Evolutionary conservation across 2,329 filamentous ascomycete species (phyloP).

Genomic region (Coleophoma crateriformis): DNA sequence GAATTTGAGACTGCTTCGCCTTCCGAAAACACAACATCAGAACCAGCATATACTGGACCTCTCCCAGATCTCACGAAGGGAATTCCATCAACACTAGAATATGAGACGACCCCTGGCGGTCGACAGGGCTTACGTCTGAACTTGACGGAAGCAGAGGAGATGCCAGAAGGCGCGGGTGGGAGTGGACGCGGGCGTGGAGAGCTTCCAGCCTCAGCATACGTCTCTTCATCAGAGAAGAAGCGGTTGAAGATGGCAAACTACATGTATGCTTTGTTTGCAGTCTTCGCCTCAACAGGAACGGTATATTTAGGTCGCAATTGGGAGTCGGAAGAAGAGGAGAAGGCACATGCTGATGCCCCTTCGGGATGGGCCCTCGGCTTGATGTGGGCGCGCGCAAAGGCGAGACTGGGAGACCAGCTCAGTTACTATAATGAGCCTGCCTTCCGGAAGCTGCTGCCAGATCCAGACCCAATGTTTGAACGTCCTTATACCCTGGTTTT

Average conservation of each 20-base stretch:
- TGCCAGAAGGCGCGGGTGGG: conserved; percentile 34
- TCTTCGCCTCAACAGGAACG: conserved; percentile 42
- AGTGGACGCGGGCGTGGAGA: conserved; percentile 55
- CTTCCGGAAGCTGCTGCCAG: conserved; percentile 87
- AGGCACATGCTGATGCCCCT: conserved; percentile 62
- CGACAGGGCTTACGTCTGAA: conserved; percentile 32
- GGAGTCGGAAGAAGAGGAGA: conserved; percentile 69
- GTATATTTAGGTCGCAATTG: conserved; percentile 84
- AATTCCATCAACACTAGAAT: conserved; percentile 84
- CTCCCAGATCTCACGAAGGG: conserved; percentile 91
- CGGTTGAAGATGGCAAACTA: conserved; percentile 72
- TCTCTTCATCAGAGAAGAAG: conserved; percentile 84
- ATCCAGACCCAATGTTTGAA: conserved; percentile 71
- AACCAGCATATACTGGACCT: conserved; percentile 37
- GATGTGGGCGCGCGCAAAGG: conserved; percentile 77
- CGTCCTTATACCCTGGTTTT: conserved; percentile 90
- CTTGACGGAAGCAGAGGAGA: conserved; percentile 40
- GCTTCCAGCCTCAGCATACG: conserved; percentile 73
- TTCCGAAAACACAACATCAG: conserved; percentile 28
- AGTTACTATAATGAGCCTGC: conserved; percentile 95
- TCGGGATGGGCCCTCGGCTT: conserved; percentile 71
- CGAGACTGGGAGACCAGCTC: conserved; percentile 69
- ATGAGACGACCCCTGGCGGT: conserved; percentile 50
- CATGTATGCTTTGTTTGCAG: conserved; percentile 57
- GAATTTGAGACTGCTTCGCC: conserved; percentile 28